Base-by-base conservation (phyloP, 225 moss, liverwort and hornwort genomes). In the Thuidium tamariscinum region DNA sequence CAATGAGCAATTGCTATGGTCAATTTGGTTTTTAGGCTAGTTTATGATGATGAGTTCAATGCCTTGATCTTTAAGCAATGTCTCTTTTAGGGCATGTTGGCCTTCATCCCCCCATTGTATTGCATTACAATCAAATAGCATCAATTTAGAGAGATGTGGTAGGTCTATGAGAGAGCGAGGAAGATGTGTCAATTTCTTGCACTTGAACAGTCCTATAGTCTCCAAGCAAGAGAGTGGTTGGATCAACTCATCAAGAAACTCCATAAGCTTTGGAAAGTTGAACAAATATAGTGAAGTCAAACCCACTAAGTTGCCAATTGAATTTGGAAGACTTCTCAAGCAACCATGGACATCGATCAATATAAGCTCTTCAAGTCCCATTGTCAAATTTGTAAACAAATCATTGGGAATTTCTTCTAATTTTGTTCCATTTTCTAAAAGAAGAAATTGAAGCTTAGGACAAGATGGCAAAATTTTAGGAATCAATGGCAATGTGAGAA, bases 121-220 rank as follows among this genome's bases (percentile, higher is more conserved):
- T 68, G 68, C 39, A 4, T 23, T 39, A 25, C 39, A 68, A 68
- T 23, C 3, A 68, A 11, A 25, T 0, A 68, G 7, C 23, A 23
- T 11, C 23, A 68, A 39, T 68, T 23, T 39, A 23, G 68, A 68
- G 23, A 68, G 68, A 68, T 14, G 39, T 39, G 68, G 23, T 41
- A 69, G 25, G 14, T 41, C 4, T 0, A 0, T 2, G 1, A 69
- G 41, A 69, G 69, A 13, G 1, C 0, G 0, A 41, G 69, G 69
- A 3, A 69, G 69, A 41, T 41, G 25, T 41, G 14, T 25, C 69
- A 41, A 69, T 4, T 69, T 69, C 41, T 69, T 41, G 41, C 69
- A 69, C 4, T 41, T 69, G 7, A 7, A 41, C 69, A 69, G 41
- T 34, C 4, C 10, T 1, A 69, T 3, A 4, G 8, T 8, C 25